Percentiles rank a stretch among this genome's conserved stretches.
phyloP scores from a whole-genome alignment of 108 stramenopile genomes.

The Conticribra weissflogii region DNA sequence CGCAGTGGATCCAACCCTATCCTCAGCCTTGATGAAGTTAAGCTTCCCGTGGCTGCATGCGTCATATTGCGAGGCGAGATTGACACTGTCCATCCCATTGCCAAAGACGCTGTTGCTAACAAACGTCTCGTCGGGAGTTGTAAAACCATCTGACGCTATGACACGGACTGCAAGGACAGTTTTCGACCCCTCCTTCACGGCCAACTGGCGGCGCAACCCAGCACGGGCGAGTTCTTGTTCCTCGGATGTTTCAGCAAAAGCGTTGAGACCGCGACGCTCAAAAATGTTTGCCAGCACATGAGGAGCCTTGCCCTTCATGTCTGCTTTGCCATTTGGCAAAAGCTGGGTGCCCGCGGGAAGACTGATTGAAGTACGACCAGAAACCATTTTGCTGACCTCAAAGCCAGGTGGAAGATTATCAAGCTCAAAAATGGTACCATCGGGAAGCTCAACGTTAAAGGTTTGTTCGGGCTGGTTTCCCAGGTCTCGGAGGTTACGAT shows the following conservation, averaged over 20 bases:
- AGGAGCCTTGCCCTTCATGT: conserved; percentile 12
- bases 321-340: neutral
- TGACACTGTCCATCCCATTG: conserved; percentile 31
- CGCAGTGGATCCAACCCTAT: neutral
- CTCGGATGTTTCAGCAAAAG: neutral
- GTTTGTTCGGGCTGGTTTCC: neutral
- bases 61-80: conserved; percentile 43
- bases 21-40: conserved; percentile 23
- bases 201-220: neutral
- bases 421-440: conserved; percentile 5
- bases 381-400: neutral
- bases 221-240: neutral
- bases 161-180: conserved; percentile 40
- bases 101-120: conserved; percentile 50
- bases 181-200: neutral
- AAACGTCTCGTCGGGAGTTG: conserved; percentile 14
- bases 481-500: too few species aligned
- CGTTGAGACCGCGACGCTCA: neutral
- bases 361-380: neutral
- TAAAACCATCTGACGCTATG: conserved; percentile 26
- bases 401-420: neutral
- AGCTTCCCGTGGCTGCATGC: conserved; percentile 54
- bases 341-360: neutral
- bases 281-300: neutral
- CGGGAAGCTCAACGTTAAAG: neutral